Evolutionary conservation across 352 stramenopile species (phyloP).

Genomic region (Pythium dissotocum): DNA sequence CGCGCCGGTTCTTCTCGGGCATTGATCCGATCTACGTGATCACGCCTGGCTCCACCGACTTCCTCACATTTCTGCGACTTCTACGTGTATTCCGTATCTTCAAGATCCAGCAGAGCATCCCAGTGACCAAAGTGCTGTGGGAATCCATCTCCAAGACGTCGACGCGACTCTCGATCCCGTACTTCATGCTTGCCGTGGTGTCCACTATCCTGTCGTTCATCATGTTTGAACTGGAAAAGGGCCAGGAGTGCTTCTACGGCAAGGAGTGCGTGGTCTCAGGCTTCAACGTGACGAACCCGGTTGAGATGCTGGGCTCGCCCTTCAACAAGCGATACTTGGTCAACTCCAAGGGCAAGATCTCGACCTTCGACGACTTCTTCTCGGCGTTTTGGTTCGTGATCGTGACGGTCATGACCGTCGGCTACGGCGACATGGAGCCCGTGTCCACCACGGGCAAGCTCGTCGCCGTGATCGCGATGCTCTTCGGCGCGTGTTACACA

Average conservation of each 20-base stretch:
- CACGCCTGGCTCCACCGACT: conserved; percentile 55
- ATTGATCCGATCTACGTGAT: conserved; percentile 66
- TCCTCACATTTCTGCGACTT: conserved; percentile 59
- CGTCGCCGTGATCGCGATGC: conserved; percentile 74
- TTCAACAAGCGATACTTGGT: conserved; percentile 73
- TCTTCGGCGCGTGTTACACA: conserved; percentile 81
- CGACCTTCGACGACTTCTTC: conserved; percentile 79
- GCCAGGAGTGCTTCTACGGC: conserved; percentile 76
- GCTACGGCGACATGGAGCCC: conserved; percentile 79
- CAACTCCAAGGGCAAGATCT: conserved; percentile 66
- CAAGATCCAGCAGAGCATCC: conserved; percentile 80
- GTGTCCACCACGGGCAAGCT: conserved; percentile 67
- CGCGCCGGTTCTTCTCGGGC: conserved; percentile 34
- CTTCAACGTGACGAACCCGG: conserved; percentile 60
- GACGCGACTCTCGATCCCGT: conserved; percentile 67
- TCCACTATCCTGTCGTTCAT: conserved; percentile 77
- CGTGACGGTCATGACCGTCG: conserved; percentile 70
- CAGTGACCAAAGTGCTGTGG: conserved; percentile 73
- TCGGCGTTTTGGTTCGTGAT: conserved; percentile 87
- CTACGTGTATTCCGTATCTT: conserved; percentile 71
- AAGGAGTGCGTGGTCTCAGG: conserved; percentile 56
- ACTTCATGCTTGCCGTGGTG: conserved; percentile 79
- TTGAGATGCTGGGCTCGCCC: conserved; percentile 47
- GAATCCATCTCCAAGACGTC: conserved; percentile 86
- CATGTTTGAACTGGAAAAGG: conserved; percentile 81